Conservation (phyloP, 2,329 filamentous ascomycete genomes). For the Mariannaea sp. region DNA sequence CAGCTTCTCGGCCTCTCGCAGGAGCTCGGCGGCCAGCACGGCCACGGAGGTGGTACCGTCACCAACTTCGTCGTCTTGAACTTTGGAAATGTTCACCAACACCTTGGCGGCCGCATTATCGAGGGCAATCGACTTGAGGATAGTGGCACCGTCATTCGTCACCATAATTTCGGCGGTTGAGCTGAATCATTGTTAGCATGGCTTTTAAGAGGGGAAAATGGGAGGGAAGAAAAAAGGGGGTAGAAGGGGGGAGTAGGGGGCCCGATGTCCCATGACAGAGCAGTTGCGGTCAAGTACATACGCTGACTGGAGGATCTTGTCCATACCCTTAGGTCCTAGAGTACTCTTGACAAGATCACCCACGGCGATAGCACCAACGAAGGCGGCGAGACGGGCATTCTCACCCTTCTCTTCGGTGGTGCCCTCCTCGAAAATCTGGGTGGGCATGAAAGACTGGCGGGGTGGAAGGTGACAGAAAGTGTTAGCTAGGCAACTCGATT, state of each 20-base stretch:
- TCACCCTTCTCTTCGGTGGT: constrained; percentile 98
- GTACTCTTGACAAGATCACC: constrained; percentile 98
- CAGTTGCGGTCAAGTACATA: constrained; percentile 53
- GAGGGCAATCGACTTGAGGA: constrained; percentile 96
- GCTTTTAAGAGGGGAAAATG: constrained; percentile 9
- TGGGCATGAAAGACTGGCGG: constrained; percentile 74
- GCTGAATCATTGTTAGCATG: constrained; percentile 50
- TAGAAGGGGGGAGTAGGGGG: too few species aligned
- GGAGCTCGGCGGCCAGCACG: constrained; percentile 90
- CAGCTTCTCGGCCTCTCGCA: constrained; percentile 95
- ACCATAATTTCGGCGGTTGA: constrained; percentile 98
- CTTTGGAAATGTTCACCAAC: constrained; percentile 98
- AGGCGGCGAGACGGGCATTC: constrained; percentile 97
- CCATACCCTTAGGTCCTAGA: constrained; percentile 96
- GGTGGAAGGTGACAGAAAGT: constrained; percentile 32
- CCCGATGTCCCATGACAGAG: constrained; percentile 13
- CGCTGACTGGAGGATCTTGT: constrained; percentile 97
- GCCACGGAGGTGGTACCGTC: constrained; percentile 98
- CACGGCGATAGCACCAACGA: constrained; percentile 96
- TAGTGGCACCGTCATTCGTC: constrained; percentile 97
- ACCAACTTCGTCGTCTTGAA: constrained; percentile 97
- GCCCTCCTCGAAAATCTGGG: constrained; percentile 97
- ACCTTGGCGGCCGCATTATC: constrained; percentile 99
- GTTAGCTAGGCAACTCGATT: constrained; percentile 26
- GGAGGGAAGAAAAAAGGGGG: too few species aligned